Evolutionary conservation across 805 yeast genomes (phyloP), one percentile per base, ranked within the genome.

Genomic region (Starmerella lactis-condensi): DNA sequence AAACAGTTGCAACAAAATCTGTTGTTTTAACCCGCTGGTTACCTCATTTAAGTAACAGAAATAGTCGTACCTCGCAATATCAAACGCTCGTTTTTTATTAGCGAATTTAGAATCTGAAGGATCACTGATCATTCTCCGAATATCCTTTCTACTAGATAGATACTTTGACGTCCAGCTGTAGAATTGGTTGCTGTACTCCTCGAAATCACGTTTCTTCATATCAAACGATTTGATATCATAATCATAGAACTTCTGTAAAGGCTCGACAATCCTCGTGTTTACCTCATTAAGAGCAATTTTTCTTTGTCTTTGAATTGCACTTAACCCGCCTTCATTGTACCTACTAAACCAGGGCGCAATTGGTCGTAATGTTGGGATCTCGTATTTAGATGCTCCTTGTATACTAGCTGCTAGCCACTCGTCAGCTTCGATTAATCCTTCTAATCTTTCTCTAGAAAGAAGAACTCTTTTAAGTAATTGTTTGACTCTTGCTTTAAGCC

Each of bases 101-200:
- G 52, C 45, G 32, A 58, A 59, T 42, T 60, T 61, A 8, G 53
- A 39, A 33, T 58, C 63, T 12, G 50, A 42, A 24, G 31, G 12
- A 28, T 47, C 57, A 13, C 36, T 37, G 38, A 46, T 48, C 17
- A 26, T 14, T 4, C 30, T 29, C 10, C 31, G 22, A 2, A 28
- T 31, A 15, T 37, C 39, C 22, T 50, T 49, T 34, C 53, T 54
- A 34, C 46, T 48, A 10, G 60, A 41, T 16, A 60, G 44, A 33
- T 60, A 60, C n/a, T 61, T 43, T 10, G 61, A 48, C 30, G 60
- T 49, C 62, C 63, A 60, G 21, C 60, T 47, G 39, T 60, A 60
- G 40, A 59, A 60, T 37, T 59, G 61, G 17, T 50, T 43, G 12
- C 60, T 54, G 30, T 57, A 60, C 28, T 60, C 65, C 31, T 60